Conservation (phyloP, 805 yeast species). For the Ogataea dorogensis region DNA sequence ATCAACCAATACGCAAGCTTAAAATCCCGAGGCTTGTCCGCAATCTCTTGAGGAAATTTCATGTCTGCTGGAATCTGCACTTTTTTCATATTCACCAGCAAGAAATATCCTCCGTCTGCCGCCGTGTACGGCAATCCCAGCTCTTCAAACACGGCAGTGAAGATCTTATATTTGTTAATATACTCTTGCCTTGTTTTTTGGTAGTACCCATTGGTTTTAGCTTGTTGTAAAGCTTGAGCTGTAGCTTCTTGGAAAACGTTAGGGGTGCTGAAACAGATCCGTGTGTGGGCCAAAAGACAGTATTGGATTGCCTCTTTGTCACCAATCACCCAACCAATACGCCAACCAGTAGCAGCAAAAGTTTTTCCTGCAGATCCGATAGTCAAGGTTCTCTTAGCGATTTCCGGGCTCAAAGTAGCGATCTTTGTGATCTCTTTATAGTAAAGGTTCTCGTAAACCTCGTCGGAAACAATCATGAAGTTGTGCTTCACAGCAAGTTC, state of each 20-base stretch:
- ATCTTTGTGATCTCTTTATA: constrained; percentile 76
- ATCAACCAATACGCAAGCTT: constrained; percentile 90
- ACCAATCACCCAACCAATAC: constrained; percentile 95
- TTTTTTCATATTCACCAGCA: constrained; percentile 82
- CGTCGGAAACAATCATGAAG: constrained; percentile 82
- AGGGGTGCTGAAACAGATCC: constrained; percentile 90
- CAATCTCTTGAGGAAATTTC: constrained; percentile 67
- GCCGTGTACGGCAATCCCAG: constrained; percentile 83
- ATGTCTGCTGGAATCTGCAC: constrained; percentile 69
- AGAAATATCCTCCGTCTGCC: constrained; percentile 93
- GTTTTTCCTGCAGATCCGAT: constrained; percentile 98
- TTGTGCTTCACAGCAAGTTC: constrained; percentile 82
- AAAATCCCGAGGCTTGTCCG: constrained; percentile 76
- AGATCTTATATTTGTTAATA: constrained; percentile 65
- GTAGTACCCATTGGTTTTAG: constrained; percentile 65
- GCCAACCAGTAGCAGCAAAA: constrained; percentile 99
- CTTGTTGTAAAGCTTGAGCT: constrained; percentile 68
- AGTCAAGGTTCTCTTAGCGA: constrained; percentile 74
- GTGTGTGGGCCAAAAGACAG: constrained; percentile 85
- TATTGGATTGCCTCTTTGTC: constrained; percentile 77
- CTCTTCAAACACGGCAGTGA: constrained; percentile 79
- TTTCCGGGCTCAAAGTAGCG: constrained; percentile 78
- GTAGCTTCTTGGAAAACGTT: constrained; percentile 92
- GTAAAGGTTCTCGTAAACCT: constrained; percentile 90
- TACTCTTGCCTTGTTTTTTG: constrained; percentile 67